Base-by-base conservation (phyloP, 768 basidiomycete genomes). In the Lepiota brunneoincarnata region DNA sequence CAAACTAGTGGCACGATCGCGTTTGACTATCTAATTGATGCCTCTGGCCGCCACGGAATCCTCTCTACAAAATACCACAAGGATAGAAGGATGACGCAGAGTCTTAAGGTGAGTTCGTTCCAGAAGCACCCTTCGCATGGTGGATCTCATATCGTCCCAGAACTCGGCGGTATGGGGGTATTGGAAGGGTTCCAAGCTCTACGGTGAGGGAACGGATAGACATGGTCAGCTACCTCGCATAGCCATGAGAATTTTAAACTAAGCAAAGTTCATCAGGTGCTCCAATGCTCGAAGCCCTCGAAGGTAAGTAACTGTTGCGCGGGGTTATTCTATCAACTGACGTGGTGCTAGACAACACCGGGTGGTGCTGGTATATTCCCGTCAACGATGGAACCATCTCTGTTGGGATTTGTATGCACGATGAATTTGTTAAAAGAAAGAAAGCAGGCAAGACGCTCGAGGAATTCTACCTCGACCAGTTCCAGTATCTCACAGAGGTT, bases 91-190 rank as follows among this genome's bases (percentile, higher is more conserved):
- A 78, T 78, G 64, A 84, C 78, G 31, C 69, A 76, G 38, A 72
- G 73, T 2, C 62, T 87, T 44, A 31, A 31, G 31, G 31, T 31
- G 7, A 31, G 31, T 9, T 4, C 2, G 6, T 31, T 31, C 31
- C 7, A 31, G 31, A 31, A 2, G 31, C 2, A 10, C 31, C 26
- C 31, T 10, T 31, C 31, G 31, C 2, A 9, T 9, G 11, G 7
- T 9, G 31, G 31, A 31, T 31, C 6, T 31, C 6, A 31, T 9
- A 2, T 31, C 31, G 11, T 6, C 7, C 31, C 74, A 72, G 55
- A 87, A 86, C 56, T 72, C 86, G 14, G 86, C 86, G 1, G 67
- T 76, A 17, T 88, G 86, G 86, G 84, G 82, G 1, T 88, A 88
- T 58, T 88, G 84, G 84, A 72, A 61, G 23, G 79, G 74, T 2